Evolutionary conservation across 805 yeast genomes (phyloP), one percentile per base, ranked within the genome.

Genomic region (Lipomyces anomalus): DNA sequence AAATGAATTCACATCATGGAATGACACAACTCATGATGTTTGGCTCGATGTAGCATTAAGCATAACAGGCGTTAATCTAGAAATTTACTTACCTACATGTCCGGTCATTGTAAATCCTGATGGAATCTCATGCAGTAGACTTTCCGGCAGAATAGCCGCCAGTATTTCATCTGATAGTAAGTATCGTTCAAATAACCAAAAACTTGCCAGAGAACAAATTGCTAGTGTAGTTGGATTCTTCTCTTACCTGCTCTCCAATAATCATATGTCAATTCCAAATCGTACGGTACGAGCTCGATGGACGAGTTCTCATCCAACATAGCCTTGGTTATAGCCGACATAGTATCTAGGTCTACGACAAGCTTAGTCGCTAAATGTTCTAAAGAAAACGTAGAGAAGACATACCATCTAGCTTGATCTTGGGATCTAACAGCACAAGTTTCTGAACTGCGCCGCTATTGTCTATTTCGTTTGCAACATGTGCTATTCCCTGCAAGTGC

Each of bases 51-150:
- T n/a, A n/a, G n/a, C n/a, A n/a, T n/a, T n/a, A n/a, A n/a, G n/a
- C n/a, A n/a, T n/a, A n/a, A n/a, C n/a, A n/a, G n/a, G n/a, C n/a
- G n/a, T n/a, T 26, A 26, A 13, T 13, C 9, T 21, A 30, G 24
- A 33, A 22, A 2, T 4, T 7, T 3, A 24, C 53, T 32, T 43
- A 50, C 55, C 55, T 47, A 92, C 75, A 66, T 92, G 97, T 0
- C 99, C 99, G 0, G 95, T 94, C 30, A 80, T 78, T 1, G 97
- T 85, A 63, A 84, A 92, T 0, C 97, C 94, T 1, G 92, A 72
- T 0, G 98, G 99, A 6, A 82, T 70, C 46, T 87, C 95, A 35
- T 75, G 80, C 4, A 77, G 65, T 18, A 79, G 63, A 17, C 78
- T 71, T 37, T 76, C 82, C 0, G 99, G 98, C 37, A 92, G 64